Evolutionary conservation across 2,329 filamentous ascomycete species (phyloP).

Genomic region (Magnaporthiopsis rhizophila): DNA sequence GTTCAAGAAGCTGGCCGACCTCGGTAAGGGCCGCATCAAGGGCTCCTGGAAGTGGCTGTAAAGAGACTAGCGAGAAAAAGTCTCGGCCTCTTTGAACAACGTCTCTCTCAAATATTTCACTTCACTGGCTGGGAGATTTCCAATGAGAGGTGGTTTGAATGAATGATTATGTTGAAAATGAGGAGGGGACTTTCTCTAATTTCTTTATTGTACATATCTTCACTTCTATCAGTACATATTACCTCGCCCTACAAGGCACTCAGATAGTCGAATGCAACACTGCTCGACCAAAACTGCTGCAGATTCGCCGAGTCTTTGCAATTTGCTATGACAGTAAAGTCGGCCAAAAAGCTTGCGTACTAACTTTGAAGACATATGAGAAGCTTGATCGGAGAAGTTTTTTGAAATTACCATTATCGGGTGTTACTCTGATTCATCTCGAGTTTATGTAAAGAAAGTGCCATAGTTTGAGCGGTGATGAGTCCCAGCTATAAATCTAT

Average conservation of each 20-base stretch:
- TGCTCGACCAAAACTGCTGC: no score
- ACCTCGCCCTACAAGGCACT: background rate
- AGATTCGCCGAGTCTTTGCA: no score
- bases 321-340: no score
- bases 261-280: background rate
- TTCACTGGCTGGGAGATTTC: background rate
- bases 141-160: background rate
- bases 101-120: background rate
- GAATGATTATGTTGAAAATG: background rate
- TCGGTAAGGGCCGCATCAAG: slow-evolving; percentile 29
- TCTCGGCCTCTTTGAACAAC: background rate
- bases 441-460: no score
- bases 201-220: background rate
- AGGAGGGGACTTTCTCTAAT: background rate
- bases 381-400: no score
- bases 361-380: no score
- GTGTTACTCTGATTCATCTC: no score
- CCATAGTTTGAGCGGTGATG: no score
- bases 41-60: slow-evolving; percentile 28
- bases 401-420: no score
- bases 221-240: background rate
- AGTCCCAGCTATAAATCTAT: no score
- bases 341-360: no score
- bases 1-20: slow-evolving; percentile 37
- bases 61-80: background rate